Evolutionary conservation across 2,329 filamentous ascomycete species (phyloP), one percentile per base, ranked within the genome.

Genomic region (Gnomoniopsis sp.): DNA sequence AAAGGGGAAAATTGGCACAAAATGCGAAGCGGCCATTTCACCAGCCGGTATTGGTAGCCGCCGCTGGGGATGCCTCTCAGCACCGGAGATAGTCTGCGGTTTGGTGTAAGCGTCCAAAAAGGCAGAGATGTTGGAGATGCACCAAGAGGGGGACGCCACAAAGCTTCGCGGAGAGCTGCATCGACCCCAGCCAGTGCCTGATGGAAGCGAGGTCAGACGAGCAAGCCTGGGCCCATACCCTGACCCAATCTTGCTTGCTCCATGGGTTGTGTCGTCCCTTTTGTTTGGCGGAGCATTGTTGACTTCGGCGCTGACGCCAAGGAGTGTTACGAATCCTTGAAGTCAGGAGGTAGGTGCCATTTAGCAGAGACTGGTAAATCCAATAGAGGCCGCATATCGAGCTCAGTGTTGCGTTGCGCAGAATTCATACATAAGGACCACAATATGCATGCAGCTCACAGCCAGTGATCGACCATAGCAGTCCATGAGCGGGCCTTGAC

Each of bases 11-110:
- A 38, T 71, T 77, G 19, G 77, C 80, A 55, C 81, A 78, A 64
- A 69, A 75, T 52, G 71, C 85, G 58, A 85, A 85, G 68, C 75
- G 82, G 23, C 83, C 83, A 21, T 72, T 84, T 21, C 83, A 85
- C 65, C 78, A 81, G 60, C 83, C 83, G 10, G 71, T 85, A 17
- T 67, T 83, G 36, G 77, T 85, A 51, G 76, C 76, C 26, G 74
- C 76, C 62, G 74, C 70, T 12, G 70, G 71, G 36, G 71, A 75
- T 41, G 66, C 68, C 49, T 68, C 71, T 26, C 59, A 66, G 66
- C 55, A 67, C 68, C 41, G 64, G 68, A 62, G 65, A 63, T 38
- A 66, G 59, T 67, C 17, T 23, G 15, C 44, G 12, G 36, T 47
- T 56, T 48, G 58, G 19, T 22, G 34, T n/a, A 47, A 49, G 6